Base-by-base conservation (phyloP, 306 rosid species). In the Fragaria iinumae region DNA sequence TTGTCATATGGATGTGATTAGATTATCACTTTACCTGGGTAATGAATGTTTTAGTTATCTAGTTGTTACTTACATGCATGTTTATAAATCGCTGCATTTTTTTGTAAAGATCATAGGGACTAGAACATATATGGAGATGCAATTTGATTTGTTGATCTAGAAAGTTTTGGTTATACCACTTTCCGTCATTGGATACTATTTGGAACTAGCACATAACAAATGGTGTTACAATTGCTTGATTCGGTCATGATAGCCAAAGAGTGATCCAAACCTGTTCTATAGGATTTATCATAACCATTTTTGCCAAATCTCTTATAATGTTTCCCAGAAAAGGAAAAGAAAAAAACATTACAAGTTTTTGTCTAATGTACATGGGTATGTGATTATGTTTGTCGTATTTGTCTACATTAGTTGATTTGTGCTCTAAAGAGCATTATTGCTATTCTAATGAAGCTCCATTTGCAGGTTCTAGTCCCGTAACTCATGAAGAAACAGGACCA, bases 401-500 rank as follows among this genome's bases (percentile, higher is more conserved):
- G 6, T 13, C 66, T 60, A 38, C 66, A 60, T 59, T 23, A 59
- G 65, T 59, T 23, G 17, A 23, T 59, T 25, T 59, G 34, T 9
- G 17, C 36, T 59, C 7, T 23, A 36, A 25, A 25, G 27, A 25
- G 16, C 38, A 23, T 11, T 60, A 18, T 60, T 60, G 36, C 20
- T 60, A 11, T 27, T 9, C 65, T 59, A 60, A 5, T 27, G 20
- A 60, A 60, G 18, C 6, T 27, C n/a, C 41, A 62, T 62, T 27
- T 27, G 39, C 67, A 62, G 39, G 66, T 60, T 7, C 85, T 87
- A 80, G 88, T 91, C 86, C 92, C 21, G 82, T 77, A 65, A 85
- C 82, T 84, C 91, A 88, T 82, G 88, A 88, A 84, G 97, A 89
- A 83, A 81, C 85, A 0, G 91, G 91, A 36, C 93, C 96, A 57